These are phyloP conservation scores for Tolypocladium endophyticum DNA, from an alignment of 2,329 filamentous ascomycete species.

Conservation along the genomic window DNA sequence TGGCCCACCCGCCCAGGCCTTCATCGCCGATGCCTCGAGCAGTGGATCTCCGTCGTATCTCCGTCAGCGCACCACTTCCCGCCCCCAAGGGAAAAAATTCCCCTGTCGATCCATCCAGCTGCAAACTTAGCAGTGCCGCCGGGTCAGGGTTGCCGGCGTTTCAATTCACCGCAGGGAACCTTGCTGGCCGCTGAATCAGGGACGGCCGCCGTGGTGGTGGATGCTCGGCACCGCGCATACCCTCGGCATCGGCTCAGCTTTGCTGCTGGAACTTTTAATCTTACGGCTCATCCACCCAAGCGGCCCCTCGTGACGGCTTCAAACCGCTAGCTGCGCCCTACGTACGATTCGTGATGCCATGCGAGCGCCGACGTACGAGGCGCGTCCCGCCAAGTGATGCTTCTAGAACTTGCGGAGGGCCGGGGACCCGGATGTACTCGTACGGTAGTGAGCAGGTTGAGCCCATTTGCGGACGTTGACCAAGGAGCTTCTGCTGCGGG, in stretches of 20 bases:
- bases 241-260: not conserved
- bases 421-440: not conserved
- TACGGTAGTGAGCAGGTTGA: not conserved
- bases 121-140: not conserved
- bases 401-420: not conserved
- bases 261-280: not conserved
- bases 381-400: not conserved
- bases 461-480: not conserved
- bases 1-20: not conserved
- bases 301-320: not conserved
- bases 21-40: not conserved
- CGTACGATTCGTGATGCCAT: not conserved
- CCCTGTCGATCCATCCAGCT: not conserved
- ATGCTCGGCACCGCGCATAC: not conserved
- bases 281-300: not conserved
- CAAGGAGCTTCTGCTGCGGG: not conserved
- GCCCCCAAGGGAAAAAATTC: not conserved
- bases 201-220: not conserved
- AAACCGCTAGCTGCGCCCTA: not conserved
- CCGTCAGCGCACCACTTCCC: not conserved
- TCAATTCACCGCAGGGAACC: not conserved
- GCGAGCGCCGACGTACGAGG: not conserved
- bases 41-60: not conserved
- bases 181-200: not conserved
- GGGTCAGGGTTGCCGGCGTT: not conserved